Evolutionary conservation across 2,329 filamentous ascomycete genomes (phyloP), one percentile per base, ranked within the genome.

Genomic region (Penicillium janthinellum): DNA sequence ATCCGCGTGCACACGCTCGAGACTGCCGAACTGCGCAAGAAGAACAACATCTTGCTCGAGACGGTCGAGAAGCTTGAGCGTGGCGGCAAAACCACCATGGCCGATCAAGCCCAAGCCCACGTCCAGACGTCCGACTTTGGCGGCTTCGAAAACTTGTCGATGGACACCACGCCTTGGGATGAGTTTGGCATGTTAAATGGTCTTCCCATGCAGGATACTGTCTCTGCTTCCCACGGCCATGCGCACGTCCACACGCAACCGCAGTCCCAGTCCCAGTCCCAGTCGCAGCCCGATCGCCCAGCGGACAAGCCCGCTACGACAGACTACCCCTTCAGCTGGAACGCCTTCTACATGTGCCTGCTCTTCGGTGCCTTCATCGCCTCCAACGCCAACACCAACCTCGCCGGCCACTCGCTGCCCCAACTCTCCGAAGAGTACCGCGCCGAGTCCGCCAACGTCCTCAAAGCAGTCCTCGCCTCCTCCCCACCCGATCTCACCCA

Each of bases 321-420:
- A 62, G 88, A 91, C 67, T 90, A 93, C 70, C 91, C 92, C 54
- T 80, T 81, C 71, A 81, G 79, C 71, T 81, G 79, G 79, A 80
- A 81, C 86, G 91, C 70, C 80, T 98, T 70, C 84, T 98, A 75
- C 89, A 96, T 97, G 92, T 90, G 97, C 68, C 90, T 99, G 73
- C 89, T 99, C 56, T 93, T 96, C 65, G 95, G 95, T 73, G 95
- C 95, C 55, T 96, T 97, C 73, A 92, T 98, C 69, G 90, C 95
- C 63, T 97, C 94, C 35, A 96, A 93, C 78, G 87, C 87, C 67
- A 86, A 87, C 47, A 83, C 88, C 20, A 81, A 34, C 37, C 38
- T 84, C n/a, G 68, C 78, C 4, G 67, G 77, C 44, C 86, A 88
- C 41, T 86, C 87, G 67, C 88, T 80, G 37, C 78, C 78, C 8